phyloP scores from a whole-genome alignment of 2,329 filamentous ascomycete species.

The Fonsecaea erecta region DNA sequence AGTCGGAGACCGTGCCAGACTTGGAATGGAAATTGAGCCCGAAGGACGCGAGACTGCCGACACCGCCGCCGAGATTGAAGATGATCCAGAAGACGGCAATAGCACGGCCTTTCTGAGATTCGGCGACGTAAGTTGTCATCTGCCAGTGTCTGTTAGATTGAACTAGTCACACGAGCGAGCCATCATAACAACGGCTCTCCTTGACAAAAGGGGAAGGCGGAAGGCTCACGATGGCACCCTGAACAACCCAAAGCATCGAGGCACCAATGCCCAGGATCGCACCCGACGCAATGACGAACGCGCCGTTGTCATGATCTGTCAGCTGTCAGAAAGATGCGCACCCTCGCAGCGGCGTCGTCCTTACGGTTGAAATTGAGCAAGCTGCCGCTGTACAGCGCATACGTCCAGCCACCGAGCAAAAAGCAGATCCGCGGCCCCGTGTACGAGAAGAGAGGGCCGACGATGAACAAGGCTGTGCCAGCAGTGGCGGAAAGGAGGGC shows the following conservation, averaged over 20 bases:
- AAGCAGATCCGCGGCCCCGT: slow-evolving; percentile 49
- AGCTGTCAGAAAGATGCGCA: neutral
- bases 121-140: slow-evolving; percentile 78
- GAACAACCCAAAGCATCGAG: slow-evolving; percentile 56
- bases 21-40: slow-evolving; percentile 52
- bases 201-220: neutral
- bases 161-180: neutral
- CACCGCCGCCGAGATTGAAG: slow-evolving; percentile 88
- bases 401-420: slow-evolving; percentile 54
- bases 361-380: slow-evolving; percentile 56
- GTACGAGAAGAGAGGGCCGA: slow-evolving; percentile 54
- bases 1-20: slow-evolving; percentile 53
- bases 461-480: slow-evolving; percentile 65
- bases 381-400: slow-evolving; percentile 56
- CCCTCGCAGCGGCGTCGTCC: slow-evolving; percentile 27
- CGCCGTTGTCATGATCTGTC: slow-evolving; percentile 49
- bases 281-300: slow-evolving; percentile 56
- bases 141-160: slow-evolving; percentile 1
- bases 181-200: neutral
- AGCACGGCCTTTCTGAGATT: slow-evolving; percentile 81
- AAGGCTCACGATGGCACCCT: slow-evolving; percentile 41
- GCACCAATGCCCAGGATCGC: slow-evolving; percentile 56
- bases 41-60: slow-evolving; percentile 64
- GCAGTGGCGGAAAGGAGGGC: slow-evolving; percentile 66
- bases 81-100: slow-evolving; percentile 95